A percentile compares a stretch with the other conserved stretches of the same genome.
These are phyloP conservation scores for Rhynchosporium graminicola DNA, from an alignment of 2,329 filamentous ascomycete genomes.

Conservation along the genomic window DNA sequence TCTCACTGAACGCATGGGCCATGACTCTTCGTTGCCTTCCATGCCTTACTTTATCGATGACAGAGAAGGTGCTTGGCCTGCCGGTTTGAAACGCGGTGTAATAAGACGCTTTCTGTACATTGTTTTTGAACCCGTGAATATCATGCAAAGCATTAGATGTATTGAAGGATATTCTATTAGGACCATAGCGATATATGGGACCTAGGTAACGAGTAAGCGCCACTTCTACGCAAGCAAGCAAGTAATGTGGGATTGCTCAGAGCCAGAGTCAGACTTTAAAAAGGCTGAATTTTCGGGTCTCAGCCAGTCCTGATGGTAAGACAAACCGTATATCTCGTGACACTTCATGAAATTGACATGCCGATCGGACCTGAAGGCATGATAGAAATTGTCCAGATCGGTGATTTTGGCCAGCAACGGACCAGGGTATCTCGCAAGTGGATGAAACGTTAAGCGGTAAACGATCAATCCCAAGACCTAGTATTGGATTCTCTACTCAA, in stretches of 20 bases:
- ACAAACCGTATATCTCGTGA: slow-evolving; percentile 41
- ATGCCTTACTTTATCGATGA: background rate
- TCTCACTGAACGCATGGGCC: background rate
- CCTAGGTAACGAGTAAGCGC: slow-evolving; percentile 38
- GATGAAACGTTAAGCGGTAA: slow-evolving; percentile 36
- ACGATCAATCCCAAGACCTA: slow-evolving; percentile 43
- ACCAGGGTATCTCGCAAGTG: slow-evolving; percentile 39
- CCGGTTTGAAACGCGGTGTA: background rate
- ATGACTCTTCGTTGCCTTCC: background rate
- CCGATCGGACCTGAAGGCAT: slow-evolving; percentile 40
- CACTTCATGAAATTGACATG: slow-evolving; percentile 40
- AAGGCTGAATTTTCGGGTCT: too few relatives aligned
- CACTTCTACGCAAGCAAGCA: background rate
- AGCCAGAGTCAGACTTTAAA: background rate
- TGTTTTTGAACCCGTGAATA: slow-evolving; percentile 19
- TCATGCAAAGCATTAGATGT: slow-evolving; percentile 2
- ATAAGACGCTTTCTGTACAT: slow-evolving; percentile 8
- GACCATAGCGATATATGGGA: slow-evolving; percentile 65
- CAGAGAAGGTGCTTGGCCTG: background rate
- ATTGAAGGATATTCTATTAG: slow-evolving; percentile 18
- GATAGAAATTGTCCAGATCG: slow-evolving; percentile 34
- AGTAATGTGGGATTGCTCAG: background rate
- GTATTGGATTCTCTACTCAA: slow-evolving; percentile 34
- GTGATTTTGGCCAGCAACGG: slow-evolving; percentile 39
- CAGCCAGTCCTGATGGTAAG: background rate